phyloP scores from a whole-genome alignment of 192 early-diverging fungal genomes.

The Podila minutissima region DNA sequence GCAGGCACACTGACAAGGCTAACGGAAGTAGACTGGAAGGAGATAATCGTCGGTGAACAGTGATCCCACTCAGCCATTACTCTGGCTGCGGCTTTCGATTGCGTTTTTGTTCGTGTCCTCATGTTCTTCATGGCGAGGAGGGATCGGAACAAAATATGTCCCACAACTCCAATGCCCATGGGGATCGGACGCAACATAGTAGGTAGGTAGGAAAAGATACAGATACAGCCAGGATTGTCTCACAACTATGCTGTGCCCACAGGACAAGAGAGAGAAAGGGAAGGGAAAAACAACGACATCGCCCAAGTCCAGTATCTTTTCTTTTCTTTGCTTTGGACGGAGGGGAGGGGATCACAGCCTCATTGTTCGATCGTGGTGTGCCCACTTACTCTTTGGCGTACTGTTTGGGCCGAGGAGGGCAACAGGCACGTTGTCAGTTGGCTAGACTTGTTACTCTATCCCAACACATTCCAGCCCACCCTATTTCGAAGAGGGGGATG shows the following conservation, averaged over 20 bases:
- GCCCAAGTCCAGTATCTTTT: constrained; percentile 12
- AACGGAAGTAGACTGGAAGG: too few species aligned
- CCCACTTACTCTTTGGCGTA: not conserved
- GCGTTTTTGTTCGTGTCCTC: not conserved
- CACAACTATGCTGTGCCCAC: too few species aligned
- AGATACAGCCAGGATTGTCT: too few species aligned
- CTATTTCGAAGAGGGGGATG: not conserved
- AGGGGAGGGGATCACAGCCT: too few species aligned
- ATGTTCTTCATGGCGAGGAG: too few species aligned
- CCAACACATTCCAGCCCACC: not conserved
- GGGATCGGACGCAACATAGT: too few species aligned
- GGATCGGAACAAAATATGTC: too few species aligned
- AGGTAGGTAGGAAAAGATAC: too few species aligned
- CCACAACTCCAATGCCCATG: too few species aligned
- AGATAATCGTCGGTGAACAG: too few species aligned
- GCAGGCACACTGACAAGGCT: too few species aligned
- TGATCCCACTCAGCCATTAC: not conserved
- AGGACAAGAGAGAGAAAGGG: not conserved
- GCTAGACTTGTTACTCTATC: not conserved
- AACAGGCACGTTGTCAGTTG: not conserved
- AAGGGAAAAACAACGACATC: not conserved
- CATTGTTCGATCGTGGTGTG: too few species aligned
- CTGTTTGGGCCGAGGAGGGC: not conserved
- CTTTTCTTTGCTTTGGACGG: constrained; percentile 7
- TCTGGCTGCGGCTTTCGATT: not conserved